Base-by-base conservation (phyloP, 148 eudicot species). In the Fagopyrum homotropicum region DNA sequence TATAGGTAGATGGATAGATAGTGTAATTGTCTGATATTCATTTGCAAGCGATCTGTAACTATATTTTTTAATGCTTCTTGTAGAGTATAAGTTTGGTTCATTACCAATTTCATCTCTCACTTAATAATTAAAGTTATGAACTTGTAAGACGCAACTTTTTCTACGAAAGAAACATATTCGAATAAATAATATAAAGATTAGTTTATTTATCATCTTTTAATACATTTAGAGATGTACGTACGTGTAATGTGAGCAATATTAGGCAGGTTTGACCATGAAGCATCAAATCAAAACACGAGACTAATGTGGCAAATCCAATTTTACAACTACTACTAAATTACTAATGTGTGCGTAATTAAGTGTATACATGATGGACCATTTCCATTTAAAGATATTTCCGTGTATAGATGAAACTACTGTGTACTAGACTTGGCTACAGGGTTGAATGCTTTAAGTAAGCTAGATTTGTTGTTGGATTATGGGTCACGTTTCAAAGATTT, bases 291-390 rank as follows among this genome's bases (percentile, higher is more conserved):
- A 64, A 64, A 40, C 70, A 64, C 45, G 70, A 64, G 70, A 12
- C 44, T 45, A 64, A 64, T 43, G 70, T 64, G 70, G 45, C 45
- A 64, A 64, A 35, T 29, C 12, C 70, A 64, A 64, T 35, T 64
- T 64, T 64, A 64, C 70, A 12, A 64, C 69, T 30, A 61, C 47
- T 40, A 40, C 46, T n/a, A n/a, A n/a, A n/a, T n/a, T n/a, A n/a
- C n/a, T n/a, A n/a, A n/a, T n/a, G n/a, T n/a, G 35, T 40, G 3
- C 40, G 40, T 35, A 35, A 35, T 35, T 35, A 35, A 35, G 70
- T 64, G 7, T 9, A 9, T 9, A 26, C 70, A 40, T 2, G 45
- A 35, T 9, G 70, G 45, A 11, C 70, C 46, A 40, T 64, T 64
- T 64, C 46, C 16, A 35, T 35, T 35, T 64, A 35, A 35, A 12